phyloP scores from a whole-genome alignment of 495 filamentous ascomycete genomes.

The Aspergillus conjunctus region DNA sequence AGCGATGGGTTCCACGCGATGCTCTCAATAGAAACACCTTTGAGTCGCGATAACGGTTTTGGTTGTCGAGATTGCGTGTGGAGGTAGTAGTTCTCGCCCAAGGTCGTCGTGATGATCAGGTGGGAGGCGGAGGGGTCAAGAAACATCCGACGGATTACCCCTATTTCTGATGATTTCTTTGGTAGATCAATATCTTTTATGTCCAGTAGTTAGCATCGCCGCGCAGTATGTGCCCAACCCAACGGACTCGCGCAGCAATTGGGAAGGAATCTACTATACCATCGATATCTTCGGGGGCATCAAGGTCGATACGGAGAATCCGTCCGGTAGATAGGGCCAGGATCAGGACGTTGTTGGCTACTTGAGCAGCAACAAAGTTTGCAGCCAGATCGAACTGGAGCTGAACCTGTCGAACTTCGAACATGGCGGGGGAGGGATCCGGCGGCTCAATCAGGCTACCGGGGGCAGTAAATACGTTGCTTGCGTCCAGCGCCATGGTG shows the following conservation, averaged over 20 bases:
- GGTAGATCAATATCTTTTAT: constrained; percentile 89
- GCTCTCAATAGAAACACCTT: constrained; percentile 82
- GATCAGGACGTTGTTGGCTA: constrained; percentile 95
- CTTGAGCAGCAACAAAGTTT: constrained; percentile 94
- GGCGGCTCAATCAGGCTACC: constrained; percentile 59
- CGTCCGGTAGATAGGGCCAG: constrained; percentile 85
- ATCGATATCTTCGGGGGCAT: constrained; percentile 92
- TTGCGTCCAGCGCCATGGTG: constrained; percentile 57
- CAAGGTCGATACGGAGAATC: constrained; percentile 90
- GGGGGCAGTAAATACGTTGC: constrained; percentile 57
- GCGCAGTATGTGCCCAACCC: constrained; percentile 12
- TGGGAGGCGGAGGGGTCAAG: constrained; percentile 96
- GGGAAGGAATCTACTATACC: constrained; percentile 53
- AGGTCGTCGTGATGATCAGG: constrained; percentile 84
- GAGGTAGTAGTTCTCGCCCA: constrained; percentile 96
- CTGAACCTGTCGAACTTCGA: constrained; percentile 87
- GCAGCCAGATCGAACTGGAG: constrained; percentile 88
- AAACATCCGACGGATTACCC: constrained; percentile 92
- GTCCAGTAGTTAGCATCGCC: constrained; percentile 22
- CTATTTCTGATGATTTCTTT: constrained; percentile 86
- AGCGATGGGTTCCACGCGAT: constrained; percentile 96
- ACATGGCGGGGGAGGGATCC: constrained; percentile 76
- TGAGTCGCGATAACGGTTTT: constrained; percentile 77
- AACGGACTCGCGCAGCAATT: neutral
- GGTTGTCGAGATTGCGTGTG: constrained; percentile 91